phyloP scores from a whole-genome alignment of 805 yeast genomes.

The Ogataea methanolica region DNA sequence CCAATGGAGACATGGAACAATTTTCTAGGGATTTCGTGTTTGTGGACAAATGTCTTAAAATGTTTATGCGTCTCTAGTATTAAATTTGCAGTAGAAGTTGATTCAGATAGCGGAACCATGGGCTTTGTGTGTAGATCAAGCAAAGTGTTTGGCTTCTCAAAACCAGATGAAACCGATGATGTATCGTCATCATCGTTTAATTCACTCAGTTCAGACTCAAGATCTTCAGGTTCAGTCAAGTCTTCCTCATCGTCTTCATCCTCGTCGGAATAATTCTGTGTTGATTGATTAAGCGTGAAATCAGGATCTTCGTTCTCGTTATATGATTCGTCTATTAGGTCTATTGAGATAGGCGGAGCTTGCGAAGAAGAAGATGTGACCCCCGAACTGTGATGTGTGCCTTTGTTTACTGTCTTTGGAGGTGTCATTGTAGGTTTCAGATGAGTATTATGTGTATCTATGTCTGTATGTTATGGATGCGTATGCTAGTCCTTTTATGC shows the following conservation, averaged over 20 bases:
- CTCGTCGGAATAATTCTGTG: slow-evolving; percentile 2
- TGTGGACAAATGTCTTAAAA: slow-evolving; percentile 33
- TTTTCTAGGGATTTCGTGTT: slow-evolving; percentile 89
- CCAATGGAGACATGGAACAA: slow-evolving; percentile 87
- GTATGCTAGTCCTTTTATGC: neutral
- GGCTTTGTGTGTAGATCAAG: neutral
- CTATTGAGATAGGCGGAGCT: slow-evolving; percentile 7
- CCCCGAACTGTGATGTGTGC: neutral
- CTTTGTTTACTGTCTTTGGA: neutral
- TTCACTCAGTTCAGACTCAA: slow-evolving; percentile 16
- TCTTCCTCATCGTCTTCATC: slow-evolving; percentile 14
- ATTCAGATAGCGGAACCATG: slow-evolving; percentile 1
- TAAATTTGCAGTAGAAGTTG: slow-evolving; percentile 19
- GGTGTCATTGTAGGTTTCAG: neutral
- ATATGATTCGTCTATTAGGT: slow-evolving; percentile 18
- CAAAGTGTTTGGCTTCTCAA: neutral
- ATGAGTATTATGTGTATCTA: neutral
- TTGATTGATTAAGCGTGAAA: slow-evolving; percentile 13
- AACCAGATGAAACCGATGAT: slow-evolving; percentile 12
- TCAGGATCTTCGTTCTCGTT: slow-evolving; percentile 27
- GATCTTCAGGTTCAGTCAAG: slow-evolving; percentile 3
- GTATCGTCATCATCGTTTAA: slow-evolving; percentile 9
- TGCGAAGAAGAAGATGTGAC: neutral
- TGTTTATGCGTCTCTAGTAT: slow-evolving; percentile 24
- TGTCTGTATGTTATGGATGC: neutral